Base-by-base conservation (phyloP, 1,139 yeast species). In the Yamadazyma kanchanaburiensis region DNA sequence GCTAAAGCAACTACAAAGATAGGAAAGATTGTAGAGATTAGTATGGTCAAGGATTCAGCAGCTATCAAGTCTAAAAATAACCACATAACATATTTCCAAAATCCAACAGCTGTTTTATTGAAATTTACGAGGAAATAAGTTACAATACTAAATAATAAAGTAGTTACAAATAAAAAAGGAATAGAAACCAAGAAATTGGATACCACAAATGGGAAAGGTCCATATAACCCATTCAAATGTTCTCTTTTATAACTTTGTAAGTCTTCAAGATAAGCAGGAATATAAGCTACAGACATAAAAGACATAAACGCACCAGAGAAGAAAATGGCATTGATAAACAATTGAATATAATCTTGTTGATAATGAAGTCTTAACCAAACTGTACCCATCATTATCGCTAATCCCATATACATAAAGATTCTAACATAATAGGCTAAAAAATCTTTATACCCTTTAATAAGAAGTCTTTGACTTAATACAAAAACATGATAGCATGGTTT, bases 291-390 rank as follows among this genome's bases (percentile, higher is more conserved):
- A 2, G 68, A 51, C 67, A 62, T 62, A 38, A 62, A 62, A 6
- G 67, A 61, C 68, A 63, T 61, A 43, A 63, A 63, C 2, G 69
- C 69, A 9, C 66, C 67, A 3, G 64, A 58, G 25, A 61, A 63
- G 48, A 63, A 63, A 15, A 63, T 56, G 12, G 70, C 70, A 43
- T 58, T 61, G 32, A 52, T 58, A 34, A 55, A 60, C 7, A 61
- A 59, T 39, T 61, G 66, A 29, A 63, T 60, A 32, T 53, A 49
- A 10, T 45, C 43, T 36, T 63, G 67, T 8, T 36, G 34, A 22
- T 44, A 35, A 7, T 48, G 43, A 7, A 63, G 44, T 26, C 69
- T 51, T 21, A 63, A 46, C 67, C 68, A 63, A 10, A 60, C 66
- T 1, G 70, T 63, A 8, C 69, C 70, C 70, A 63, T 62, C 39